Evolutionary conservation across 345 rosid species (phyloP).

Genomic region (Physaria fendleri): DNA sequence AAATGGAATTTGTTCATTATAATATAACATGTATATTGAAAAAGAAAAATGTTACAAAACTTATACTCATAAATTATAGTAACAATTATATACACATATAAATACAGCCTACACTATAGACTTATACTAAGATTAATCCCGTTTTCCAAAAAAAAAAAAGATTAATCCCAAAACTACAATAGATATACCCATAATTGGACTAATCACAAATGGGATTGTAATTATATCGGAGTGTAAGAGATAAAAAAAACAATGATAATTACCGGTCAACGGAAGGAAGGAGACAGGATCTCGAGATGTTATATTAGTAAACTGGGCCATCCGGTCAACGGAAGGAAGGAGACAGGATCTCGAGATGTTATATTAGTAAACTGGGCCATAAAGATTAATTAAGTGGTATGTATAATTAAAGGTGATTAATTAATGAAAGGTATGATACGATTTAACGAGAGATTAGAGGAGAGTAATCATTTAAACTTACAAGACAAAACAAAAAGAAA

Average conservation of each 20-base stretch:
- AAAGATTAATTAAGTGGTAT: background rate
- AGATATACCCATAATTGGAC: background rate
- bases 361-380: background rate
- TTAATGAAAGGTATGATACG: background rate
- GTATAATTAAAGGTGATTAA: background rate
- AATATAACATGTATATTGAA: background rate
- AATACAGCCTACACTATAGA: background rate
- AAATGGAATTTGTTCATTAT: background rate
- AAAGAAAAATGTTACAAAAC: background rate
- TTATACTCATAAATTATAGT: background rate
- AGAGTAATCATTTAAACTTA: too few relatives aligned
- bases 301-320: background rate
- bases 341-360: background rate
- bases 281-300: background rate
- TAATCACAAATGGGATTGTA: background rate
- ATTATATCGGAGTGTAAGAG: background rate
- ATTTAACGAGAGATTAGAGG: slow-evolving; percentile 10
- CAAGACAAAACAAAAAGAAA: too few relatives aligned
- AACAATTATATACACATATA: background rate
- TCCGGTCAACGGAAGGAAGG: background rate
- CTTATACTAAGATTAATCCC: too few relatives aligned
- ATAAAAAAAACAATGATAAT: background rate
- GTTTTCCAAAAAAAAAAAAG: too few relatives aligned
- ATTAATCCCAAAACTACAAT: too few relatives aligned
- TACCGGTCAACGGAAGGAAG: background rate